These are phyloP conservation scores for Fusarium solani-melongenae DNA, from an alignment of 2,329 filamentous ascomycete genomes.

Conservation along the genomic window DNA sequence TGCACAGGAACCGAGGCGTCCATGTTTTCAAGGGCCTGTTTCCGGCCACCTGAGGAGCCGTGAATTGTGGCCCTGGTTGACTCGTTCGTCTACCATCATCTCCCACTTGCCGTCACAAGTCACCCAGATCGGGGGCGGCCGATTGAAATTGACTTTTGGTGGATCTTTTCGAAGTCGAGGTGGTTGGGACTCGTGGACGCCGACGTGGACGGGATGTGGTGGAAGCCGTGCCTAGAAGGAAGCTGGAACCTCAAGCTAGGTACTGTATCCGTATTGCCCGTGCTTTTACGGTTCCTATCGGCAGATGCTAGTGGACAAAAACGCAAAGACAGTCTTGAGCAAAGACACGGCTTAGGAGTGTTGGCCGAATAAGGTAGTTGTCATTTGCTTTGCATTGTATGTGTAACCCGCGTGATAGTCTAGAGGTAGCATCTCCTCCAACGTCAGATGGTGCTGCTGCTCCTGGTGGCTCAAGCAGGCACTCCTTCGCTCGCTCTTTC, in stretches of 20 bases:
- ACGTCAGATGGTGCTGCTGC: background rate
- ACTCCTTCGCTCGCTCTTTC: background rate
- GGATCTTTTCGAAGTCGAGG: background rate
- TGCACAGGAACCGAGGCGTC: background rate
- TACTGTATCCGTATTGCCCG: background rate
- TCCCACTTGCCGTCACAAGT: background rate
- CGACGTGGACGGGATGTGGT: background rate
- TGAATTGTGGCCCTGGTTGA: background rate
- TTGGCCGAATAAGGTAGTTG: background rate
- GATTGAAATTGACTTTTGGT: conserved; percentile 34
- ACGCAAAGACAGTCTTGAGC: background rate
- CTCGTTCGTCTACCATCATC: background rate
- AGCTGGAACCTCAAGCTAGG: background rate
- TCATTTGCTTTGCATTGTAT: background rate
- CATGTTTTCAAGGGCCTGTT: background rate
- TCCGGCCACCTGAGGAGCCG: background rate
- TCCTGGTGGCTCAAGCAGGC: background rate
- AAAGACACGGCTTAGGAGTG: background rate
- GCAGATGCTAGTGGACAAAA: background rate
- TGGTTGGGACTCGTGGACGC: conserved; percentile 12
- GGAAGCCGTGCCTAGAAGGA: background rate
- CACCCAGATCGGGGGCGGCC: conserved; percentile 12
- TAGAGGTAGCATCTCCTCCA: background rate
- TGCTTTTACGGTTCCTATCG: background rate
- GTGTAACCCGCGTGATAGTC: background rate